phyloP scores from a whole-genome alignment of 768 basidiomycete genomes.

The Asterophora lycoperdoides region DNA sequence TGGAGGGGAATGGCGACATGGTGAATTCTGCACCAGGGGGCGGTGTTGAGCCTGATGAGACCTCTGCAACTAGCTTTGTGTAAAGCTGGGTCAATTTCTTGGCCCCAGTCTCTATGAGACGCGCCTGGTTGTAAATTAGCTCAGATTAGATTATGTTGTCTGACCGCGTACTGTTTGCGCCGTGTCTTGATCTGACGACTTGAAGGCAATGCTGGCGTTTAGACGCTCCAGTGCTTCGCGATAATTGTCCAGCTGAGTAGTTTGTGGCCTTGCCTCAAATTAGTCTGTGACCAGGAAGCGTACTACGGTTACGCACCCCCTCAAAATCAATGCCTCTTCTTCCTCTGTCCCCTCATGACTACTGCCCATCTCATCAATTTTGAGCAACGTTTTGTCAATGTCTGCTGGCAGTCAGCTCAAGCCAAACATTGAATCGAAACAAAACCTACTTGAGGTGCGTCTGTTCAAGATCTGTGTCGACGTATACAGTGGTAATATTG shows the following conservation, averaged over 20 bases:
- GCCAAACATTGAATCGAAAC: background rate
- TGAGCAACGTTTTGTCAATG: slow-evolving; percentile 72
- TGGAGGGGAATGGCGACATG: slow-evolving; percentile 50
- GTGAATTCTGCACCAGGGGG: slow-evolving; percentile 54
- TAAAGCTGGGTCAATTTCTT: slow-evolving; percentile 80
- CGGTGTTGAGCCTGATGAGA: slow-evolving; percentile 70
- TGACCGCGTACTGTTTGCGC: slow-evolving; percentile 44
- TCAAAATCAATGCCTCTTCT: slow-evolving; percentile 74
- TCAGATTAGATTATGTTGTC: background rate
- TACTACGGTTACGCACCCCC: slow-evolving; percentile 50
- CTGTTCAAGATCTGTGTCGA: slow-evolving; percentile 73
- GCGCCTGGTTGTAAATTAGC: slow-evolving; percentile 36
- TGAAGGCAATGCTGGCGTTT: slow-evolving; percentile 77
- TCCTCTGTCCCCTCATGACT: slow-evolving; percentile 71
- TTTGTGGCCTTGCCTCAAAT: slow-evolving; percentile 54
- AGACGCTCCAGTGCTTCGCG: slow-evolving; percentile 71
- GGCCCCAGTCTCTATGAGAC: slow-evolving; percentile 75
- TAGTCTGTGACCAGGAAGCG: slow-evolving; percentile 1
- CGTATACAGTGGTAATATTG: slow-evolving; percentile 77
- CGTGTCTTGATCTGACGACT: slow-evolving; percentile 51
- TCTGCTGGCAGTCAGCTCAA: slow-evolving; percentile 38
- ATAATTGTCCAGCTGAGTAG: slow-evolving; percentile 60
- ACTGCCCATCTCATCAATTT: slow-evolving; percentile 76
- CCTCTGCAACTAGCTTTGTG: slow-evolving; percentile 86
- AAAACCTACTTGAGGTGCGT: slow-evolving; percentile 63